Base-by-base conservation (phyloP, 768 basidiomycete genomes). In the Tulasnella sp. region DNA sequence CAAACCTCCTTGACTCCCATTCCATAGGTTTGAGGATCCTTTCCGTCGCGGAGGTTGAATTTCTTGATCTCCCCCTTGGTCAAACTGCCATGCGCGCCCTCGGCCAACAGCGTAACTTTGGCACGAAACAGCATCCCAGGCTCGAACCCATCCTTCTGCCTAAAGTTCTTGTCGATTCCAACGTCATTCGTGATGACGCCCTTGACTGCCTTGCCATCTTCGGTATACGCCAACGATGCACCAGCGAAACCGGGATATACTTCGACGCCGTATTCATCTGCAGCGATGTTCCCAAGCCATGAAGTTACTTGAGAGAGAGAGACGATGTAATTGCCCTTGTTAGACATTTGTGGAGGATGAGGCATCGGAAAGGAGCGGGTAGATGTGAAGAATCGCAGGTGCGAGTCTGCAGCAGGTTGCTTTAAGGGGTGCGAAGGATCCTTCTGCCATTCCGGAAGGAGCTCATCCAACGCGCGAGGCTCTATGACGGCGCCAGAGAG, bases 1-100 rank as follows among this genome's bases (percentile, higher is more conserved):
- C 97, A 98, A 1, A 98, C 94, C 80, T 99, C 96, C 83, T 99
- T 98, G 67, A 98, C 82, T 3, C 97, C 97, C 72, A 99, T 88
- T 0, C 90, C 97, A 76, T 98, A 98, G 3, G 96, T 98, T 82
- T 98, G 97, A 1, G 90, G 90, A 79, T 96, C 90, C 81, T 79
- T 76, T n/a, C 81, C 77, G 81, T 86, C 75, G 39, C 94, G 82
- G 11, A 98, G 83, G 67, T 88, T 82, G 81, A 95, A 96, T 76
- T 87, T 85, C 26, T 84, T 83, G 72, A 92, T 87, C 3, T 89
- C 86, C 68, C 88, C 84, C 80, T 98, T 96, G 3, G 90, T 88
- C 14, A 98, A 84, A 6, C 89, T 91, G 0, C 97, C 97, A 74
- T 98, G 96, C 2, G 95, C 94, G 42, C 96, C 97, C 80, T 98